Evolutionary conservation across 768 basidiomycete genomes (phyloP).

Genomic region (Dentipellis fragilis): DNA sequence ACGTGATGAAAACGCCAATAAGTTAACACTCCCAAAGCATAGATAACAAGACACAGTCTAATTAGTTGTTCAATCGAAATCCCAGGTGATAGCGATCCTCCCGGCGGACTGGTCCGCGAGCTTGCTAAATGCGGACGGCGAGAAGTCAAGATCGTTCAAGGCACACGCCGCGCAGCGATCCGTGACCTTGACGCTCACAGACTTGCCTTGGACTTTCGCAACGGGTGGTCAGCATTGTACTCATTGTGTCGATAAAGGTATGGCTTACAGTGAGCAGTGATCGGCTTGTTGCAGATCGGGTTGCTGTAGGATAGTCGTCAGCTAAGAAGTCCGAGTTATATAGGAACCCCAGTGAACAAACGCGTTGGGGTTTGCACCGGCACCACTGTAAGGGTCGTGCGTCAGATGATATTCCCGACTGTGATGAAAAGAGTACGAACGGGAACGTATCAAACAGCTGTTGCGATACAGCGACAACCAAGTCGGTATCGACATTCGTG

Average conservation of each 20-base stretch:
- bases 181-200: conserved; percentile 6
- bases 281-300: conserved; percentile 7
- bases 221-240: neutral
- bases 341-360: neutral
- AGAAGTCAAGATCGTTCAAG: conserved; percentile 5
- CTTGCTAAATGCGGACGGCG: conserved; percentile 3
- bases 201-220: conserved; percentile 1
- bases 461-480: neutral
- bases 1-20: too few species aligned
- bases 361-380: neutral
- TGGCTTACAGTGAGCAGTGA: conserved; percentile 4
- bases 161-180: conserved; percentile 7
- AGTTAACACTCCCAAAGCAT: too few species aligned
- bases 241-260: neutral
- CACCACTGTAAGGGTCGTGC: neutral
- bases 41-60: too few species aligned
- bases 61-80: neutral
- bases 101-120: conserved; percentile 1
- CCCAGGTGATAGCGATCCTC: neutral
- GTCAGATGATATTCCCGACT: conserved; percentile 26
- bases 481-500: neutral
- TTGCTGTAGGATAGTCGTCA: neutral
- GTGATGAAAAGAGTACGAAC: neutral
- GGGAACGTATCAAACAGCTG: neutral
- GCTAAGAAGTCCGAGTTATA: neutral